Base-by-base conservation (phyloP, 2,329 filamentous ascomycete genomes). In the Stenocarpella maydis region DNA sequence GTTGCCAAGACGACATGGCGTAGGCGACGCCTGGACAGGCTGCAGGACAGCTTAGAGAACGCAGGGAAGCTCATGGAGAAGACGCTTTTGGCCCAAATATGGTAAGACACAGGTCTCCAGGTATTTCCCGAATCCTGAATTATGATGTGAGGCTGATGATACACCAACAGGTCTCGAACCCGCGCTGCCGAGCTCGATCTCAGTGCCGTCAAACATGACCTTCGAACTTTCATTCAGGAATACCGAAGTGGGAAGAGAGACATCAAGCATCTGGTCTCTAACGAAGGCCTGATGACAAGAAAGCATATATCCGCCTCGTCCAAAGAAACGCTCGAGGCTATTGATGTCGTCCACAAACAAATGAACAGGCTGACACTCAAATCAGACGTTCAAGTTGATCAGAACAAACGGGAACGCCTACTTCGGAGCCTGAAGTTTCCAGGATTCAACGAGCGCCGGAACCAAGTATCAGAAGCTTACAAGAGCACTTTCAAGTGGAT, bases 341-440 rank as follows among this genome's bases (percentile, higher is more conserved):
- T 67, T 14, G 41, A 2, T n/a, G 19, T 26, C 2, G 28, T 67
- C 6, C 26, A 60, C 2, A 54, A 31, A 6, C 39, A n/a, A 2
- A 0, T 58, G 39, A 54, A 50, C 19, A 43, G 21, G 14, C 19
- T 67, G 9, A 1, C 21, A 2, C 0, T 50, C n/a, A 14, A 31
- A 7, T 15, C 50, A 37, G 41, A 31, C 3, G 41, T 26, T 2
- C 52, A 60, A 37, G 6, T 58, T 14, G 17, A 49, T n/a, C 31
- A 49, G 8, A 14, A 17, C 12, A 21, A 14, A 17, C 41, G 52
- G 0, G 52, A 67, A 14, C 41, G 65, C 28, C 34, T 67, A 4
- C 28, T 67, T 2, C 65, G 10, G 17, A 67, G 65, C 15, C 65
- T 67, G 1, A 67, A 58, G 6, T 67, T 49, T 4, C 65, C 28